Percentiles rank a stretch among this genome's conserved stretches.
Conservation (phyloP, 2,329 filamentous ascomycete genomes). For the Clonostachys byssicola region DNA sequence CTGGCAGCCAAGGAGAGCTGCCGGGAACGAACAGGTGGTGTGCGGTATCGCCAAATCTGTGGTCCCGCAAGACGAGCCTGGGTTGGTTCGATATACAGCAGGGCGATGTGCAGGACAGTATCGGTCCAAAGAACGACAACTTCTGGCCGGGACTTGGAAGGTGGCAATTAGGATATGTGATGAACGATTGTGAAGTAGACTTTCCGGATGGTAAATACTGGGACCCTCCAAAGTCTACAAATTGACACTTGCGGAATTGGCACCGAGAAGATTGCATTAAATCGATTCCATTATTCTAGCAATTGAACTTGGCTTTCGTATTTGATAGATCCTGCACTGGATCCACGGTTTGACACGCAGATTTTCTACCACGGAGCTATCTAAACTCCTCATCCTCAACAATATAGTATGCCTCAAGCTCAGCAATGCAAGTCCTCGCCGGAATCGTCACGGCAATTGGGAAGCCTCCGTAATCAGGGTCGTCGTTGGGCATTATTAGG, state of each 20-base stretch:
- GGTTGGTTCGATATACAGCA: constrained; percentile 44
- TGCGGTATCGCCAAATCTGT: constrained; percentile 23
- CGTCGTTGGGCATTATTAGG: constrained; percentile 44
- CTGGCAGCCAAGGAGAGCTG: constrained; percentile 32
- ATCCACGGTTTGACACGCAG: too few species aligned
- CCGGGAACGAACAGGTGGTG: constrained; percentile 42
- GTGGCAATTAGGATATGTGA: constrained; percentile 35
- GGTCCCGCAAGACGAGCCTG: constrained; percentile 22
- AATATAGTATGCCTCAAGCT: constrained; percentile 21
- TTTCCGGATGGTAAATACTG: constrained; percentile 1
- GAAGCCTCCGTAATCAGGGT: constrained; percentile 48
- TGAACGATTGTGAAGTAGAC: constrained; percentile 21
- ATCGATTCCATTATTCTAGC: too few species aligned
- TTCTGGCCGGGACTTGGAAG: constrained; percentile 41
- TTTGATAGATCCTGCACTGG: too few species aligned
- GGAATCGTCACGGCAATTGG: constrained; percentile 47
- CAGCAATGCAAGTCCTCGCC: constrained; percentile 37
- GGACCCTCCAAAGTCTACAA: neutral
- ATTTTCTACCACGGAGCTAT: too few species aligned
- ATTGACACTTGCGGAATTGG: too few species aligned
- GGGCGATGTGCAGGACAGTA: constrained; percentile 1
- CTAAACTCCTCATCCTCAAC: constrained; percentile 11
- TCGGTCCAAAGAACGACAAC: constrained; percentile 22
- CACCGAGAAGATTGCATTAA: too few species aligned
- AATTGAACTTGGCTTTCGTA: too few species aligned